Base-by-base conservation (phyloP, 208 protist genomes). In the Trypanosoma avium region DNA sequence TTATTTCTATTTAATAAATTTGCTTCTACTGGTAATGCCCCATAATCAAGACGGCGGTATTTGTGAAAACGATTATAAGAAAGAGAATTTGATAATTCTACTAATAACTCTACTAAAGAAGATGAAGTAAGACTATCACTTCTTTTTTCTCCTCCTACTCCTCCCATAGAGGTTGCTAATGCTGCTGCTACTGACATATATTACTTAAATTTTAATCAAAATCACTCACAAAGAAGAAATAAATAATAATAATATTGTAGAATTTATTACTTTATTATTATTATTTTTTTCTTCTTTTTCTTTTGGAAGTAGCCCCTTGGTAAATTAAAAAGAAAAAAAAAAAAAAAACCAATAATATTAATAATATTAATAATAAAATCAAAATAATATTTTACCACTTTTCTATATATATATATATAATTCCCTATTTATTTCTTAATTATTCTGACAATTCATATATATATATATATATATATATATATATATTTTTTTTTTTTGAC, bases 71-170 rank as follows among this genome's bases (percentile, higher is more conserved):
- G 12, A 22, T 42, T 10, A 17, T 7, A 32, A 6, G 35, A 19
- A 27, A 70, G 15, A 0, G 64, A 70, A 26, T 52, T 48, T 9
- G 64, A 61, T 13, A 70, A 42, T 22, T 63, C 64, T 33, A 63
- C 26, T 22, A 70, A 47, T 29, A 70, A 24, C 36, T 49, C 26
- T 15, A 63, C 64, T 12, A 70, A 42, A 9, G 64, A 70, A 26
- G 22, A 32, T 17, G 33, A 29, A 13, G 33, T 30, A 38, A 58
- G 17, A 4, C 47, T n/a, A 56, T 55, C 64, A 0, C 55, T 19
- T n/a, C 36, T 35, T 22, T 4, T 10, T 32, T 15, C 47, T 5
- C 3, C 19, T 9, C 12, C 36, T 26, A 26, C 45, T 42, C 1
- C 22, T 22, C 9, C n/a, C 26, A 22, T 26, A 45, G 24, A 27